Evolutionary conservation across 2,329 filamentous ascomycete genomes (phyloP).

Genomic region (Cucurbitaria berberidis): DNA sequence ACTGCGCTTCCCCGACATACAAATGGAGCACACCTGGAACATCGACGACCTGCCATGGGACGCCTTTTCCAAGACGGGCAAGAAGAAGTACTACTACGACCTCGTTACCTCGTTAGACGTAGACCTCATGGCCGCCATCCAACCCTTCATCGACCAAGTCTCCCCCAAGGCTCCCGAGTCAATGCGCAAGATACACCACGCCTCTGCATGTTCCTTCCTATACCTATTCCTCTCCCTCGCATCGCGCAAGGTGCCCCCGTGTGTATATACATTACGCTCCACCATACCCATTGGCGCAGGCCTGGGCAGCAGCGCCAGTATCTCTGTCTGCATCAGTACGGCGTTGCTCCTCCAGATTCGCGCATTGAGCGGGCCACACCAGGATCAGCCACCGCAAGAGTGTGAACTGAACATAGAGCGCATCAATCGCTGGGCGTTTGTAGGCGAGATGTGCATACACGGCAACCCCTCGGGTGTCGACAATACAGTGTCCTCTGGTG

Average conservation of each 20-base stretch:
- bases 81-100: conserved; percentile 96
- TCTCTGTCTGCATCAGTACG: conserved; percentile 84
- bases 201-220: conserved; percentile 83
- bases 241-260: conserved; percentile 77
- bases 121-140: conserved; percentile 79
- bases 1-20: conserved; percentile 88
- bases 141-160: conserved; percentile 77
- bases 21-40: conserved; percentile 89
- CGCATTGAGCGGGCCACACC: conserved; percentile 86
- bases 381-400: conserved; percentile 86
- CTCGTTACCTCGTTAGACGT: conserved; percentile 78
- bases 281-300: conserved; percentile 93
- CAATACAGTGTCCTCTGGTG: conserved; percentile 92
- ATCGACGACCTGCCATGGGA: conserved; percentile 91
- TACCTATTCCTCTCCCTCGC: conserved; percentile 92
- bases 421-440: conserved; percentile 98
- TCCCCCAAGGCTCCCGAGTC: conserved; percentile 71
- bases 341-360: conserved; percentile 88
- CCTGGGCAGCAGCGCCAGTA: conserved; percentile 91
- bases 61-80: conserved; percentile 76
- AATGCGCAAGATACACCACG: conserved; percentile 81
- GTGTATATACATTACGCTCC: conserved; percentile 87
- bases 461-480: conserved; percentile 96
- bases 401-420: conserved; percentile 89
- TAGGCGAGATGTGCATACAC: conserved; percentile 96